These are phyloP conservation scores for Cutaneotrichosporon daszewskae DNA, from an alignment of 1,284 basidiomycete genomes.

Conservation along the genomic window DNA sequence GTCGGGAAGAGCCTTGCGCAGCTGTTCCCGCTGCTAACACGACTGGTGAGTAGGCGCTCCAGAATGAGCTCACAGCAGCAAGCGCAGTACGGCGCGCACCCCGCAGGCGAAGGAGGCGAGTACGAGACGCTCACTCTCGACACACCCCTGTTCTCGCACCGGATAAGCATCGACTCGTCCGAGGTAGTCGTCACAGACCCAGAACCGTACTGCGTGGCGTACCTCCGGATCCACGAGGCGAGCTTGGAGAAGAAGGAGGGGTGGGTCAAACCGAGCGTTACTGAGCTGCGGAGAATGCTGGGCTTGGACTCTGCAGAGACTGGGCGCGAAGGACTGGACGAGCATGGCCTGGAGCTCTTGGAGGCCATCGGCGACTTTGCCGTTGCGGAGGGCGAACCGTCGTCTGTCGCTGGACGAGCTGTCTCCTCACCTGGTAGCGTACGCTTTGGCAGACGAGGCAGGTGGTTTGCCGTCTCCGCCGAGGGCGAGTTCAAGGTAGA, in stretches of 20 bases:
- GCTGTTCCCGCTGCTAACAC: slow-evolving; percentile 68
- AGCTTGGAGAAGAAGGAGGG: slow-evolving; percentile 55
- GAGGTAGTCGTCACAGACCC: slow-evolving; percentile 61
- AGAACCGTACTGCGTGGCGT: slow-evolving; percentile 68
- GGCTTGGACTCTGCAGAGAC: slow-evolving; percentile 25
- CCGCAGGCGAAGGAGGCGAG: slow-evolving; percentile 97
- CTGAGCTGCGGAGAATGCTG: slow-evolving; percentile 31
- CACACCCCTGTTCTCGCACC: slow-evolving; percentile 77
- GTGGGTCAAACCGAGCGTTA: slow-evolving; percentile 24
- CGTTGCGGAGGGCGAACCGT: neutral
- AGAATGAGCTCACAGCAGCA: slow-evolving; percentile 53
- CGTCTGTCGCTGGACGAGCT: neutral
- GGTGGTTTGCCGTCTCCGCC: slow-evolving; percentile 37
- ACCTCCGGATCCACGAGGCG: slow-evolving; percentile 68
- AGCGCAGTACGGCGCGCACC: slow-evolving; percentile 76
- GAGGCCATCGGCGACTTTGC: neutral
- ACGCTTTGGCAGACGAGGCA: slow-evolving; percentile 21
- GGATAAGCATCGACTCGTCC: slow-evolving; percentile 61
- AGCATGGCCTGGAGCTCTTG: slow-evolving; percentile 19
- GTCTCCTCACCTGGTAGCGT: neutral
- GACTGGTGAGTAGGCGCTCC: slow-evolving; percentile 56
- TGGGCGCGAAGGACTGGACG: slow-evolving; percentile 25
- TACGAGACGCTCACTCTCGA: slow-evolving; percentile 93
- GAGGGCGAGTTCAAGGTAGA: slow-evolving; percentile 11
- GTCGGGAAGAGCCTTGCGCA: slow-evolving; percentile 70